Base-by-base conservation (phyloP, 257 asterid species). In the Linderniella brevidens region DNA sequence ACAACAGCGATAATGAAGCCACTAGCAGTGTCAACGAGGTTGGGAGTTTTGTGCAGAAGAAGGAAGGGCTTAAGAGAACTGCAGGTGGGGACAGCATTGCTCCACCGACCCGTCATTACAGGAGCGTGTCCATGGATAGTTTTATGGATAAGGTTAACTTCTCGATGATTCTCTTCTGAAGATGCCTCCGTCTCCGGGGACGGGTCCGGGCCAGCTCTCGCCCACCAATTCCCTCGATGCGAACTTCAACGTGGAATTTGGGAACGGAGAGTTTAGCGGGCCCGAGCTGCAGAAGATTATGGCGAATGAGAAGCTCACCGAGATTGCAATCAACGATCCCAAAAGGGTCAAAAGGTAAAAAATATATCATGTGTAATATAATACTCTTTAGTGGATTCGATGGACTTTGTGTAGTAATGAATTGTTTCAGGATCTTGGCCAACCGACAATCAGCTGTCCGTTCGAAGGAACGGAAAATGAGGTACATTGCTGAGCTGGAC, bases 391-490 rank as follows among this genome's bases (percentile, higher is more conserved):
- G n/a, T n/a, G n/a, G n/a, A n/a, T n/a, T n/a, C n/a, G n/a, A n/a
- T n/a, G n/a, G n/a, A n/a, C n/a, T n/a, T n/a, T n/a, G n/a, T n/a
- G n/a, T n/a, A n/a, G n/a, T n/a, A n/a, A n/a, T 53, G 55, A 19
- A 11, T 25, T 50, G 46, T 54, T 13, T 53, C 11, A 79, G 86
- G 68, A 79, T 79, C 61, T 64, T 79, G 58, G 82, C 92, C 43
- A 79, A 76, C 59, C 82, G 92, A 11, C 82, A 71, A 49, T 79
- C 92, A 54, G 82, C 92, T 65, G 92, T 86, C 1, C 78, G 92
- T 18, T 79, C 92, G 18, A 79, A 79, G 47, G 92, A 76, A 64
- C 61, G 86, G 54, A 79, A 76, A 67, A 70, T 72, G 92, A 65
- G 80, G 62, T 79, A 79, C 52, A 68, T 79, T 47, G 68, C 77